phyloP scores from a whole-genome alignment of 202 grass and related monocot species.

The Zoysia matrella region DNA sequence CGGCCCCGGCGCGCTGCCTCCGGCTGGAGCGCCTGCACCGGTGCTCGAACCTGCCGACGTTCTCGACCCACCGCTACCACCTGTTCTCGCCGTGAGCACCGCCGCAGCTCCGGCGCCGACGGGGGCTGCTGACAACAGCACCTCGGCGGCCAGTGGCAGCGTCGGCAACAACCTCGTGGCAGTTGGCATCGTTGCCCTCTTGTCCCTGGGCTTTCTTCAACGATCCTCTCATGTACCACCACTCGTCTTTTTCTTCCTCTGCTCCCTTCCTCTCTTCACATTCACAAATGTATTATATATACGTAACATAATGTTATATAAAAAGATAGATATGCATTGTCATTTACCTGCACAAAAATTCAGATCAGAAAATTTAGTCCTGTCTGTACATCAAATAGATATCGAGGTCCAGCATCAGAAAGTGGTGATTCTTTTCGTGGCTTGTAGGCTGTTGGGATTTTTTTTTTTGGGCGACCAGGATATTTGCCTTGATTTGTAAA shows the following conservation, averaged over 20 bases:
- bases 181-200: slow-evolving; percentile 39
- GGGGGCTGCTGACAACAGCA: slow-evolving; percentile 10
- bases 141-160: slow-evolving; percentile 27
- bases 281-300: slow-evolving; percentile 39
- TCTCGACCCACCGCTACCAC: slow-evolving; percentile 80
- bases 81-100: slow-evolving; percentile 48
- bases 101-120: slow-evolving; percentile 28
- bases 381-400: no score
- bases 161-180: slow-evolving; percentile 25
- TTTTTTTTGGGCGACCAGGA: not conserved
- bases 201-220: slow-evolving; percentile 40
- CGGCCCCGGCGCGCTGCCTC: slow-evolving; percentile 55
- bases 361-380: no score
- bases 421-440: no score
- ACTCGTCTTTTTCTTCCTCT: slow-evolving; percentile 1
- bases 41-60: slow-evolving; percentile 69
- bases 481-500: not conserved
- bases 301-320: no score
- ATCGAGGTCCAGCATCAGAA: no score
- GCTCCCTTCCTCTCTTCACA: not conserved
- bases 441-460: no score
- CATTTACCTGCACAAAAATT: no score
- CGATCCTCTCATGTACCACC: slow-evolving; percentile 36
- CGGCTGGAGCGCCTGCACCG: slow-evolving; percentile 72
- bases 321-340: no score